Evolutionary conservation across 164 flowering plant genomes (phyloP).

Genomic region (Annona cherimola): DNA sequence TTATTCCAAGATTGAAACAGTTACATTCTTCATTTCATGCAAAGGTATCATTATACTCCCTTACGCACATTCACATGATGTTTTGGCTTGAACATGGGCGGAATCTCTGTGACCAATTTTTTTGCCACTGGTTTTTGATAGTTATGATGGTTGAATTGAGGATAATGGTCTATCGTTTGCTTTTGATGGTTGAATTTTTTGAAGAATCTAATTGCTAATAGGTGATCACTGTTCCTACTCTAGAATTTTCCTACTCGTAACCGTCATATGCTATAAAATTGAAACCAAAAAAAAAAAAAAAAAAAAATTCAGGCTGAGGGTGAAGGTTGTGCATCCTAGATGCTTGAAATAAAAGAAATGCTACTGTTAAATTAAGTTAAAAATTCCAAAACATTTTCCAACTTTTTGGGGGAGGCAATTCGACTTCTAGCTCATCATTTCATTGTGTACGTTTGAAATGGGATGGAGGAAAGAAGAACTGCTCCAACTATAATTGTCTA

Average conservation of each 20-base stretch:
- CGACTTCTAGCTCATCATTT: no score
- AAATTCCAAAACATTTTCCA: no score
- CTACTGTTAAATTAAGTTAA: neutral
- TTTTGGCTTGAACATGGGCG: neutral
- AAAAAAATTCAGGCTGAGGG: no score
- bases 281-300: no score
- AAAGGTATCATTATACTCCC: slow-evolving; percentile 42
- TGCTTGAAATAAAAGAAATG: neutral
- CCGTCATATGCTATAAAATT: no score
- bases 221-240: no score
- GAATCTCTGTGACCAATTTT: neutral
- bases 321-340: neutral
- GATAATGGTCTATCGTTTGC: no score
- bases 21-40: slow-evolving; percentile 63
- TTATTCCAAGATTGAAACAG: slow-evolving; percentile 72
- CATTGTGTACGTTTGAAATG: neutral
- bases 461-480: neutral
- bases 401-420: no score
- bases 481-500: neutral
- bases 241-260: no score
- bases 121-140: no score
- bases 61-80: neutral
- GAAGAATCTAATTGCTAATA: neutral
- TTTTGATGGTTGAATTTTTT: neutral
- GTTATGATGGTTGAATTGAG: no score